phyloP scores from a whole-genome alignment of 345 rosid genomes.

The Pistacia atlantica region DNA sequence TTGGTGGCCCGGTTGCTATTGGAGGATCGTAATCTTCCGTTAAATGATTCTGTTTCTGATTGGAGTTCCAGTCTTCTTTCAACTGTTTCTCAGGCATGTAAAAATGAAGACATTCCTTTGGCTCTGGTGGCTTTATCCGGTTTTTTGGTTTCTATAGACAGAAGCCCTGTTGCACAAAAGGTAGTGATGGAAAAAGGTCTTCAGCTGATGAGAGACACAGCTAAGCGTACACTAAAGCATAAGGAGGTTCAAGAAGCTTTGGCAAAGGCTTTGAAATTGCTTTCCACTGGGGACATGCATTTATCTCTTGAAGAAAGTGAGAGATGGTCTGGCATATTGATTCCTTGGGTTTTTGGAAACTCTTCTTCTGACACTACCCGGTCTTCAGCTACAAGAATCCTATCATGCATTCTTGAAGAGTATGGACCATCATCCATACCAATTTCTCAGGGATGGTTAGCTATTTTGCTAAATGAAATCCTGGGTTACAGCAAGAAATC shows the following conservation, averaged over 20 bases:
- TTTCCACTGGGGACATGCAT: constrained; percentile 61
- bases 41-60: constrained; percentile 82
- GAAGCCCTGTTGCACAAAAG: constrained; percentile 66
- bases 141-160: constrained; percentile 79
- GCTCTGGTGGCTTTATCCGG: constrained; percentile 85
- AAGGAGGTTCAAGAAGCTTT: constrained; percentile 78
- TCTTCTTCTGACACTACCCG: constrained; percentile 55
- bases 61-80: constrained; percentile 94
- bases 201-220: constrained; percentile 74
- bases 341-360: constrained; percentile 79
- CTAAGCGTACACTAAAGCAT: constrained; percentile 68
- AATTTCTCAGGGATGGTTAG: constrained; percentile 96
- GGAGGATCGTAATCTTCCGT: constrained; percentile 80
- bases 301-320: constrained; percentile 90
- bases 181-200: constrained; percentile 86
- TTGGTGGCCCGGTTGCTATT: constrained; percentile 82
- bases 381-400: constrained; percentile 76
- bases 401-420: constrained; percentile 79
- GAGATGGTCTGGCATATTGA: constrained; percentile 85
- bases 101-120: constrained; percentile 82
- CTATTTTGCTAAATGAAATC: constrained; percentile 67
- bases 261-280: constrained; percentile 83
- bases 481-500: constrained; percentile 54
- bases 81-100: constrained; percentile 74
- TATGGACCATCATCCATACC: constrained; percentile 75